A percentile compares a stretch with the other conserved stretches of the same genome.
Evolutionary conservation across 441 rosid genomes (phyloP).

Genomic region (Gossypium armourianum): DNA sequence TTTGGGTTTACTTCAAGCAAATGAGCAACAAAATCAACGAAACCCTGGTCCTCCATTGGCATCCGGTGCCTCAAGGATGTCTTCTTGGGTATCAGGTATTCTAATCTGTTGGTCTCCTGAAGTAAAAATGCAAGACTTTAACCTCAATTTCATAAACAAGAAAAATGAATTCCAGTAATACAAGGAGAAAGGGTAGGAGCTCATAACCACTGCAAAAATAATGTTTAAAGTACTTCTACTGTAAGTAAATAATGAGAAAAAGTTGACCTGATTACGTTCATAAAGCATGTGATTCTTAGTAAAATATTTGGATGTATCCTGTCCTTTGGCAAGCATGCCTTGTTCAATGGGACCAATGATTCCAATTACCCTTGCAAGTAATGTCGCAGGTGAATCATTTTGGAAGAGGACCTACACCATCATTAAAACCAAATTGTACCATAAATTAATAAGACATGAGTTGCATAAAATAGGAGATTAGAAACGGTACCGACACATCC

Average conservation of each 20-base stretch:
- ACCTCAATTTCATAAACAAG: neutral
- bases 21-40: constrained; percentile 69
- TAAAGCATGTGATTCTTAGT: constrained; percentile 82
- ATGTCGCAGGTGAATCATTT: constrained; percentile 90
- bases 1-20: constrained; percentile 80
- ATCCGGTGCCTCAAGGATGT: constrained; percentile 75
- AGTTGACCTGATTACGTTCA: constrained; percentile 78
- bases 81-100: constrained; percentile 77
- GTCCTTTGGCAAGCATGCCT: constrained; percentile 76
- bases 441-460: neutral
- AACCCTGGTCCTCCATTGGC: constrained; percentile 94
- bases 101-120: constrained; percentile 77
- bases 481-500: neutral
- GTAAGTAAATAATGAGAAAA: neutral
- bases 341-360: constrained; percentile 66
- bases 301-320: constrained; percentile 81
- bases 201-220: neutral
- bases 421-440: constrained; percentile 17
- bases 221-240: neutral
- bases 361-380: constrained; percentile 81
- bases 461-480: neutral
- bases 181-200: neutral
- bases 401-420: constrained; percentile 74
- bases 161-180: neutral
- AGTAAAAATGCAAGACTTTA: constrained; percentile 3